phyloP scores from a whole-genome alignment of 129 eudicot genomes.

The Flaveria robusta region DNA sequence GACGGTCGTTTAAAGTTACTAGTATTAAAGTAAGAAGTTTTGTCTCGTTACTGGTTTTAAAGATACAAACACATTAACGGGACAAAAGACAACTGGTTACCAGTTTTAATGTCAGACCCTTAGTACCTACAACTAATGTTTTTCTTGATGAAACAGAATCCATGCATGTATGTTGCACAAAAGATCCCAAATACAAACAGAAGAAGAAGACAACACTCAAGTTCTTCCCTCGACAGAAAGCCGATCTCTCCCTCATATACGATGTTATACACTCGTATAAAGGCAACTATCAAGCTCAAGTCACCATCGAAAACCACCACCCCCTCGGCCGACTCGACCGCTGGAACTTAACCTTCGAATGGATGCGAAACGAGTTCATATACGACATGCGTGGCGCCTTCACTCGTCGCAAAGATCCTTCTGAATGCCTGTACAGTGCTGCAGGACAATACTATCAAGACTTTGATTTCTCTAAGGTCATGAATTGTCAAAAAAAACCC shows the following conservation, averaged over 20 bases:
- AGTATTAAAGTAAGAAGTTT: too few species aligned
- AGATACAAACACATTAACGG: too few species aligned
- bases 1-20: too few species aligned
- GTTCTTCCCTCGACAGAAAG: constrained; percentile 51
- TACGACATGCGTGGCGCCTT: constrained; percentile 78
- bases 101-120: background rate
- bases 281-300: constrained; percentile 66
- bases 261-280: constrained; percentile 63
- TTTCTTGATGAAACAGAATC: constrained; percentile 43
- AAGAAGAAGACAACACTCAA: constrained; percentile 37
- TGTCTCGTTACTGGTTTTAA: background rate
- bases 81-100: too few species aligned
- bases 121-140: background rate
- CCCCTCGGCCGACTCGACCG: constrained; percentile 92
- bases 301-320: constrained; percentile 79
- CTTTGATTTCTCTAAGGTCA: constrained; percentile 64
- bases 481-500: constrained; percentile 69
- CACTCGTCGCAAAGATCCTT: constrained; percentile 62
- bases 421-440: constrained; percentile 71
- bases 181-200: constrained; percentile 67
- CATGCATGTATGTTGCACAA: constrained; percentile 67
- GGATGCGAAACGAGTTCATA: constrained; percentile 96
- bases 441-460: constrained; percentile 73
- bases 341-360: constrained; percentile 95
- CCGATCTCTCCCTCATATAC: constrained; percentile 72